phyloP scores from a whole-genome alignment of 495 filamentous ascomycete species.

The Neurospora sublineolata region DNA sequence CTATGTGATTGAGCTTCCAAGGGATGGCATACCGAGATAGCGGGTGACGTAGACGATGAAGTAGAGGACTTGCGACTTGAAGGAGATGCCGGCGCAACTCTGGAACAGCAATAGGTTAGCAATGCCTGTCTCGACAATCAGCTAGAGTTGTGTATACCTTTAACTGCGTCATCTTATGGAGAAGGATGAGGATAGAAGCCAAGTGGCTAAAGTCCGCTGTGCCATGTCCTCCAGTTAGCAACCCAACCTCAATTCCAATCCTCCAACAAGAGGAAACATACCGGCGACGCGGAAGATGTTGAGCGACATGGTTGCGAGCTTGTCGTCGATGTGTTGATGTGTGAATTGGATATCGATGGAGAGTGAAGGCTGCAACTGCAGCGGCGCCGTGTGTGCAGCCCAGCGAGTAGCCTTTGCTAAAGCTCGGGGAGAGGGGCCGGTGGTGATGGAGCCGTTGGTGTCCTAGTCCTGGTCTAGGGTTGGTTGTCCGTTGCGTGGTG shows the following conservation, averaged over 20 bases:
- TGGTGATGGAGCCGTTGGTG: neutral
- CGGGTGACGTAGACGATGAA: slow-evolving; percentile 84
- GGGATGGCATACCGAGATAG: slow-evolving; percentile 57
- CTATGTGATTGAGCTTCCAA: neutral
- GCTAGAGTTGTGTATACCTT: slow-evolving; percentile 4
- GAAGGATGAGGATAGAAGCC: slow-evolving; percentile 82
- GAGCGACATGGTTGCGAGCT: slow-evolving; percentile 41
- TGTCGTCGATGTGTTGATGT: neutral
- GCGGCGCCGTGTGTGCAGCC: slow-evolving; percentile 13
- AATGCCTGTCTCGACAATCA: neutral
- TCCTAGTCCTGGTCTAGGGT: slow-evolving; percentile 6
- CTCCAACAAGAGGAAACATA: slow-evolving; percentile 29
- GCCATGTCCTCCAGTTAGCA: slow-evolving; percentile 7
- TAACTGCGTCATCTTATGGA: slow-evolving; percentile 77
- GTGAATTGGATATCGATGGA: neutral
- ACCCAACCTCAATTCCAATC: neutral
- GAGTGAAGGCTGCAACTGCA: neutral
- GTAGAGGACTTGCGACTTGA: slow-evolving; percentile 94
- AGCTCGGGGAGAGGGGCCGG: neutral
- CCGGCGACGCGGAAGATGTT: slow-evolving; percentile 84
- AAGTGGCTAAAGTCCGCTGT: slow-evolving; percentile 90
- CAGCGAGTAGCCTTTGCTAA: neutral
- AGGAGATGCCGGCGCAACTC: slow-evolving; percentile 94
- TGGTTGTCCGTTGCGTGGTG: neutral
- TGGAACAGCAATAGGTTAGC: slow-evolving; percentile 29